Conservation (phyloP, 2,329 filamentous ascomycete species). For the Fusarium verrucosum region DNA sequence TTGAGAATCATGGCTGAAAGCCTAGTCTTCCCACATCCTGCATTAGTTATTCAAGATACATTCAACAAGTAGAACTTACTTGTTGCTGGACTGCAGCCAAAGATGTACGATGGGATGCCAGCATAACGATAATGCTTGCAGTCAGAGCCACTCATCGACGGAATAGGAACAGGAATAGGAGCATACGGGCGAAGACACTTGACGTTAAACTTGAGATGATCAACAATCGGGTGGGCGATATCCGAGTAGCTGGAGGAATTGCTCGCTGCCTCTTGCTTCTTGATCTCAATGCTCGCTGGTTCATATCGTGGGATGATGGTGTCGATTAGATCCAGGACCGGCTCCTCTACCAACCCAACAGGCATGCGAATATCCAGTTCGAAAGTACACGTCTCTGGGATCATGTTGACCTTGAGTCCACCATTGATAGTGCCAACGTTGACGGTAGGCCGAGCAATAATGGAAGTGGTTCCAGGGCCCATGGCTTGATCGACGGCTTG, state of each 20-base stretch:
- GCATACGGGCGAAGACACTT: background rate
- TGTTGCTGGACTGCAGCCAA: conserved; percentile 2
- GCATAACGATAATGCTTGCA: conserved; percentile 8
- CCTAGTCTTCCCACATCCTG: too few species aligned
- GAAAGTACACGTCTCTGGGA: background rate
- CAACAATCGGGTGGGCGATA: background rate
- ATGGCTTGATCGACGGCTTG: conserved; percentile 1
- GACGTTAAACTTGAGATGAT: background rate
- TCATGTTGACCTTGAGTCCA: conserved; percentile 14
- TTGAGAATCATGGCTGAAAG: too few species aligned
- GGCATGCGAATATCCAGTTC: conserved; percentile 2
- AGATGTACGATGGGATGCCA: background rate
- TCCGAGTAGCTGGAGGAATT: background rate
- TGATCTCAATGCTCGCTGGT: background rate
- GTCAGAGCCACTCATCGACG: conserved; percentile 4
- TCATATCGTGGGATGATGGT: background rate
- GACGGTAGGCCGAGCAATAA: background rate
- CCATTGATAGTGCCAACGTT: background rate
- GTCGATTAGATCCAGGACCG: background rate
- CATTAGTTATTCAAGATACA: accelerated
- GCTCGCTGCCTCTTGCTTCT: background rate
- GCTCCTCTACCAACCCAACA: background rate
- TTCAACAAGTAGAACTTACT: background rate
- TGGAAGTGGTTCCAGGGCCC: background rate
- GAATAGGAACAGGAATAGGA: background rate